These are phyloP conservation scores for Metschnikowia reukaufii DNA, from an alignment of 805 yeast genomes.

Conservation along the genomic window DNA sequence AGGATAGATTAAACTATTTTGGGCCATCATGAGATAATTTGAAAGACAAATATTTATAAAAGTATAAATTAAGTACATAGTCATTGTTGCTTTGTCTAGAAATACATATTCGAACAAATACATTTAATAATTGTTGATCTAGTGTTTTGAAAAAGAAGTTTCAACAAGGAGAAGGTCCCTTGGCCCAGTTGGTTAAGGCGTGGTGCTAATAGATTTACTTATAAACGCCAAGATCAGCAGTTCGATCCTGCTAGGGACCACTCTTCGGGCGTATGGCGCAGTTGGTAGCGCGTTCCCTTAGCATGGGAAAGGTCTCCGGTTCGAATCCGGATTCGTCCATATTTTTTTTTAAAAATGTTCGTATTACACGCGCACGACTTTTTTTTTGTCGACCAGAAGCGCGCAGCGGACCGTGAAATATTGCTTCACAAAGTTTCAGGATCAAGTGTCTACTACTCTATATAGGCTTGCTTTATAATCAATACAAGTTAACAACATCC, in stretches of 20 bases:
- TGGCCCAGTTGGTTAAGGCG: slow-evolving; percentile 58
- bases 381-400: slow-evolving; percentile 4
- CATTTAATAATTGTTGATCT: no score
- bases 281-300: slow-evolving; percentile 83
- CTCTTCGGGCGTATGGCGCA: slow-evolving; percentile 74
- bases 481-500: neutral
- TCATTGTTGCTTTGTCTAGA: no score
- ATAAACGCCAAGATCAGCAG: slow-evolving; percentile 76
- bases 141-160: neutral
- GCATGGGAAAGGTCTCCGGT: slow-evolving; percentile 80
- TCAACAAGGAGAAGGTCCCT: slow-evolving; percentile 37
- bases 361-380: slow-evolving; percentile 4
- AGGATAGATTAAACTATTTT: neutral
- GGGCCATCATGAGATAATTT: no score
- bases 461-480: neutral
- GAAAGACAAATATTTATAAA: no score
- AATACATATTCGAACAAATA: no score
- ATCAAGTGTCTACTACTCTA: neutral
- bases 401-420: neutral
- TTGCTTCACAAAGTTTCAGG: neutral
- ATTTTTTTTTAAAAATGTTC: slow-evolving; percentile 23
- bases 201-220: slow-evolving; percentile 55
- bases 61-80: no score
- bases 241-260: slow-evolving; percentile 89
- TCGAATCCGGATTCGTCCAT: slow-evolving; percentile 77